These are phyloP conservation scores for Aegilops tauschii DNA, from an alignment of 176 grass and related monocot genomes.

Conservation along the genomic window DNA sequence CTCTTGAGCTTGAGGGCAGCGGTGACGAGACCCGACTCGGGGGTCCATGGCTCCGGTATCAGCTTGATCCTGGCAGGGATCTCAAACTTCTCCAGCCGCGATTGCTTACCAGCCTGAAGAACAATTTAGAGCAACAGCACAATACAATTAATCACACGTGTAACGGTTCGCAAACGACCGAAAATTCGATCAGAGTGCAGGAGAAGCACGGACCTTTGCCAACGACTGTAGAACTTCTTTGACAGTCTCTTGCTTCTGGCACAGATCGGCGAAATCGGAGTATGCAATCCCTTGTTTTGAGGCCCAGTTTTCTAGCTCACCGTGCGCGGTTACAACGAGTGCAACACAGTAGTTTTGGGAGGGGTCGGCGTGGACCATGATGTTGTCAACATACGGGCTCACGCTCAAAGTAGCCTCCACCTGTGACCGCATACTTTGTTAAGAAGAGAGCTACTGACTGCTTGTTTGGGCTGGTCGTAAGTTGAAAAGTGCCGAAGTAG, in stretches of 20 bases:
- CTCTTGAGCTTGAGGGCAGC: slow-evolving; percentile 94
- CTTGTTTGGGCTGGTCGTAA: neutral
- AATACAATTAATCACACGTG: neutral
- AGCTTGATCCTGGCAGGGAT: slow-evolving; percentile 80
- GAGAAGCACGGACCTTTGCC: slow-evolving; percentile 49
- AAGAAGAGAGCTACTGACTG: neutral
- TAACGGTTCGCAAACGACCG: neutral
- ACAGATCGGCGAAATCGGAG: slow-evolving; percentile 50
- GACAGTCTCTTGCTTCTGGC: slow-evolving; percentile 64
- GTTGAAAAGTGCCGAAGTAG: neutral
- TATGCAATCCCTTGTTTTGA: slow-evolving; percentile 53
- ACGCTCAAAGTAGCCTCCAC: slow-evolving; percentile 71
- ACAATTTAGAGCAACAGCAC: neutral
- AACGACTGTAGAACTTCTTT: slow-evolving; percentile 85
- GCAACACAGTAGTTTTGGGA: slow-evolving; percentile 76
- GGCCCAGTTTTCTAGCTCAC: slow-evolving; percentile 70
- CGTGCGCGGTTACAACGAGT: slow-evolving; percentile 51
- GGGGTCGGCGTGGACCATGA: slow-evolving; percentile 90
- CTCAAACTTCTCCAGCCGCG: slow-evolving; percentile 81
- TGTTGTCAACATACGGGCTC: slow-evolving; percentile 74
- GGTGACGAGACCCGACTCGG: slow-evolving; percentile 80
- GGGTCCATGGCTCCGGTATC: slow-evolving; percentile 76
- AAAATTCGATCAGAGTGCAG: neutral
- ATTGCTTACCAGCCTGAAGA: slow-evolving; percentile 70
- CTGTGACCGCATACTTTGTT: slow-evolving; percentile 40